A percentile compares a stretch with the other conserved stretches of the same genome.
phyloP scores from a whole-genome alignment of 139 green algal species.

The Tetraselmis striata region DNA sequence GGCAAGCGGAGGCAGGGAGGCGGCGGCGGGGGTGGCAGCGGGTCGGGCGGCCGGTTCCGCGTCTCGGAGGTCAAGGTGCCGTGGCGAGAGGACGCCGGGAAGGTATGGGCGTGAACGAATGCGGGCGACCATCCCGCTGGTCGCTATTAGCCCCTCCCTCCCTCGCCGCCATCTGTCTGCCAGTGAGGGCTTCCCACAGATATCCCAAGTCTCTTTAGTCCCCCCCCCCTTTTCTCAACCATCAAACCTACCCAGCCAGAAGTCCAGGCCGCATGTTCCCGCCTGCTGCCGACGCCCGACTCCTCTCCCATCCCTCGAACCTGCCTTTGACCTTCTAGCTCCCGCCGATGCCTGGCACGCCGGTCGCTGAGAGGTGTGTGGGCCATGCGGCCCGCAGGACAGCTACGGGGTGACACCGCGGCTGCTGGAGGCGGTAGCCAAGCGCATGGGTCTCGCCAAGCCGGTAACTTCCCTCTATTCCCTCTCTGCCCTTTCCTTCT shows the following conservation, averaged over 20 bases:
- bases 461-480: neutral
- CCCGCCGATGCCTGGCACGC: neutral
- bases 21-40: neutral
- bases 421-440: slow-evolving; percentile 23
- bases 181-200: too few species aligned
- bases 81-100: neutral
- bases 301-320: neutral
- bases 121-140: too few species aligned
- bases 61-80: neutral
- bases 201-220: neutral
- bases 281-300: neutral
- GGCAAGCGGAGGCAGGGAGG: neutral
- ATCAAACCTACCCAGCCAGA: neutral
- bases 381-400: slow-evolving; percentile 31
- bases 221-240: neutral
- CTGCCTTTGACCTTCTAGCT: neutral
- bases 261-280: neutral
- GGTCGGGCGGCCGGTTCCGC: neutral
- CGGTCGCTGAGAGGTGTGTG: neutral
- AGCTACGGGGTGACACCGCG: slow-evolving; percentile 21
- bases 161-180: too few species aligned
- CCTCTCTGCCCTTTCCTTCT: too few species aligned
- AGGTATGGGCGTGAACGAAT: too few species aligned
- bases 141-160: too few species aligned
- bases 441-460: slow-evolving; percentile 20